phyloP scores from a whole-genome alignment of 768 basidiomycete species.

The Clitopilus hobsonii region DNA sequence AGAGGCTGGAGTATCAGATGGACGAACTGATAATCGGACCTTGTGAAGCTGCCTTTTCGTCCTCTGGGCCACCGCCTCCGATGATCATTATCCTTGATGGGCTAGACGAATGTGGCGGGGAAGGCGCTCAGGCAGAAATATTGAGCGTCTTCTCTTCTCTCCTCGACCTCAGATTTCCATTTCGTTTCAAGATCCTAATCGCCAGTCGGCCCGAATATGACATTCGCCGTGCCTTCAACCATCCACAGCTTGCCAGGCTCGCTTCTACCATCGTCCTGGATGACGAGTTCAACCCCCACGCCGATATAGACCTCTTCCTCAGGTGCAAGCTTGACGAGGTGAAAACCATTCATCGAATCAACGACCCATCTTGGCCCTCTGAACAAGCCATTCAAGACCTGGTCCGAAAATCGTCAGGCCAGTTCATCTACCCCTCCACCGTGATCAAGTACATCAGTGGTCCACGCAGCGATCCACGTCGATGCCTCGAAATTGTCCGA shows the following conservation, averaged over 20 bases:
- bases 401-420: conserved; percentile 15
- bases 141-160: background rate
- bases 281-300: conserved; percentile 6
- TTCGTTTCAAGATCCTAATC: background rate
- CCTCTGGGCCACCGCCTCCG: background rate
- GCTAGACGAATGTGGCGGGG: background rate
- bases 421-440: conserved; percentile 23
- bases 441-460: conserved; percentile 18
- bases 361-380: conserved; percentile 16
- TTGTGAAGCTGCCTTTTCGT: background rate
- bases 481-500: conserved; percentile 10
- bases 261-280: conserved; percentile 5
- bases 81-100: background rate
- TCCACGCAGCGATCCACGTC: conserved; percentile 6
- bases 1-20: background rate
- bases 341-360: conserved; percentile 3
- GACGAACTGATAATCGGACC: background rate
- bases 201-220: background rate
- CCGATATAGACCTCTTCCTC: conserved; percentile 15
- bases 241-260: background rate
- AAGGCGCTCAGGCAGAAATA: background rate
- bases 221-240: background rate
- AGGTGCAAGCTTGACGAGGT: conserved; percentile 11
- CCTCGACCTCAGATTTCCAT: background rate
- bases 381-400: conserved; percentile 9